phyloP scores from a whole-genome alignment of 2,329 filamentous ascomycete genomes.

The Chaetomium sp. region DNA sequence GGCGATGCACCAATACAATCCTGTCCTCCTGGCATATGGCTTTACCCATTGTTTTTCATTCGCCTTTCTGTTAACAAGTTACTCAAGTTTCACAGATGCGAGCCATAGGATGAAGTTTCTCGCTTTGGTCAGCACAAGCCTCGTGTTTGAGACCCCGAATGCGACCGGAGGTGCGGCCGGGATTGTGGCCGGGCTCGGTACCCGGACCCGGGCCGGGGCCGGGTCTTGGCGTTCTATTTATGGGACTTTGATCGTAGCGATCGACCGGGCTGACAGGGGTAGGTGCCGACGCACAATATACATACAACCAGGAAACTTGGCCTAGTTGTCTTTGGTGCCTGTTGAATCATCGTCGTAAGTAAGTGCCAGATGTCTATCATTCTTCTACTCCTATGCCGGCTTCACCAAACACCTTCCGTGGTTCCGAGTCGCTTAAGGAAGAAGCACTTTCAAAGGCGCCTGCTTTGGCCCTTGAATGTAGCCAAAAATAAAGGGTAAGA shows the following conservation, averaged over 20 bases:
- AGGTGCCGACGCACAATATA: background rate
- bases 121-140: background rate
- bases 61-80: background rate
- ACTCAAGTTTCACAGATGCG: background rate
- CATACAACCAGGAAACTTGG: no score
- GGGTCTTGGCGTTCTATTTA: conserved; percentile 14
- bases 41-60: background rate
- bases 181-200: background rate
- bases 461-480: no score
- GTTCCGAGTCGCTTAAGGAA: no score
- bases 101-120: background rate
- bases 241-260: background rate
- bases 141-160: conserved; percentile 9
- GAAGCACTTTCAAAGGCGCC: no score
- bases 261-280: background rate
- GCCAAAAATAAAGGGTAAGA: no score
- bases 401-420: no score
- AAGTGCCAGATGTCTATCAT: no score
- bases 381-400: no score
- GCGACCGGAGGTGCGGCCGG: conserved; percentile 2
- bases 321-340: no score
- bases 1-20: background rate
- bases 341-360: no score
- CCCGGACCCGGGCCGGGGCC: background rate
- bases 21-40: background rate